Evolutionary conservation across 2,329 filamentous ascomycete genomes (phyloP), one percentile per base, ranked within the genome.

Genomic region (Stagonosporopsis vannaccii): DNA sequence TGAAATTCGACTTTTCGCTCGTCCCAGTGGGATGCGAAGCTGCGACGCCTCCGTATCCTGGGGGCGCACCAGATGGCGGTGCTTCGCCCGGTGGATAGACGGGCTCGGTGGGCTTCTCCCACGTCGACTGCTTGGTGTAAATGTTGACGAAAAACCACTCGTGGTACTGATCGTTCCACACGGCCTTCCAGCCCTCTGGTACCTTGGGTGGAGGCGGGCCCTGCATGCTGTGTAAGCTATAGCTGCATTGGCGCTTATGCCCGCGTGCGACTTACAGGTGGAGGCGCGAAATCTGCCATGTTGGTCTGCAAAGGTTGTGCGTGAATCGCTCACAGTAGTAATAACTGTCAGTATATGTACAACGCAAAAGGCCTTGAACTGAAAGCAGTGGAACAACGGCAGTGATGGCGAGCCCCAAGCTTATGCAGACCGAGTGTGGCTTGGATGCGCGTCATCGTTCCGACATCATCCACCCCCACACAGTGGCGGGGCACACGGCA

Each of bases 121-220:
- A 97, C 83, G 94, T 90, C 5, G 93, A 96, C 72, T 90, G 84
- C 70, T 95, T 95, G 62, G 92, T 97, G 76, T 88, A 85, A 59
- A 90, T 85, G 79, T 97, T 95, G 58, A 97, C 90, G 79, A 90
- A 97, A 84, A 95, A 97, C 88, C 91, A 97, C 84, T 95, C 89
- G 70, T 89, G 89, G 80, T 97, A 97, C 71, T 95, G 87, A 0
- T 90, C 61, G 76, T 96, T 95, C 85, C 88, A 96, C 62, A 91
- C 85, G 11, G 89, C 89, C 70, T 90, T 87, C 90, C 91, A 97
- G 67, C 92, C 92, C 68, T 90, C 89, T 2, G 91, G 92, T 4
- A 87, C 80, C 51, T 78, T 78, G 13, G 84, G 85, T 13, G 85
- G 85, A 25, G 86, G 86, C 39, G 84, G 84, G 17, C 76, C 76